Percentiles rank a stretch among this genome's conserved stretches.
phyloP scores from a whole-genome alignment of 108 stramenopile species.

The Skeletonema potamos region DNA sequence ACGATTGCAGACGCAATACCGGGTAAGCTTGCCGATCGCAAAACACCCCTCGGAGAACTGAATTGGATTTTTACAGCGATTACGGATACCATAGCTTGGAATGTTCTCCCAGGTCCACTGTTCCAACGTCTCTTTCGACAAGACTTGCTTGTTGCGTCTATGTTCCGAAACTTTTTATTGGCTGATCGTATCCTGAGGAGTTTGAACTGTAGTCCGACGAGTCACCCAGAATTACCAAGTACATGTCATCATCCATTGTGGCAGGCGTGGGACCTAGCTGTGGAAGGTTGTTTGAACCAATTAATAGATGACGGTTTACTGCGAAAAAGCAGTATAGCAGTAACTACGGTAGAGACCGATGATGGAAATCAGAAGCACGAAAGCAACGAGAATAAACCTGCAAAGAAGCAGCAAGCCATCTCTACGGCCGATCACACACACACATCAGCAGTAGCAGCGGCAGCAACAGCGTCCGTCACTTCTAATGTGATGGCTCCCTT shows the following conservation, averaged over 20 bases:
- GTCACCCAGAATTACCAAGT: slow-evolving; percentile 88
- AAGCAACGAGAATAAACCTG: neutral
- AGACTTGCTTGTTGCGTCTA: slow-evolving; percentile 85
- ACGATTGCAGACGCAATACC: slow-evolving; percentile 90
- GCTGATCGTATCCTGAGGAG: slow-evolving; percentile 93
- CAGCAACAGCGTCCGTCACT: neutral
- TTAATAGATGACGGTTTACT: slow-evolving; percentile 70
- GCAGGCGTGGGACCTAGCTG: slow-evolving; percentile 98
- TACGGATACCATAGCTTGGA: slow-evolving; percentile 99
- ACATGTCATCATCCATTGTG: slow-evolving; percentile 95
- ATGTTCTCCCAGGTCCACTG: slow-evolving; percentile 90
- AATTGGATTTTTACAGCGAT: slow-evolving; percentile 99
- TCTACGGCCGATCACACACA: neutral
- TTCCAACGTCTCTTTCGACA: slow-evolving; percentile 98
- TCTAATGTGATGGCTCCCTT: slow-evolving; percentile 75
- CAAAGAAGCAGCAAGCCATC: neutral
- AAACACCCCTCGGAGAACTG: slow-evolving; percentile 91
- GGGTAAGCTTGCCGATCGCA: slow-evolving; percentile 89
- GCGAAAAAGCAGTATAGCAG: slow-evolving; percentile 2
- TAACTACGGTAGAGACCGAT: neutral
- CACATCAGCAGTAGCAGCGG: neutral
- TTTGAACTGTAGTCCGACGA: slow-evolving; percentile 91
- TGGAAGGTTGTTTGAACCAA: slow-evolving; percentile 89
- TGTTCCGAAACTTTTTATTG: slow-evolving; percentile 99
- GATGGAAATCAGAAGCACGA: neutral